Evolutionary conservation across 805 yeast genomes (phyloP), one percentile per base, ranked within the genome.

Genomic region (Clavispora santaluciae): DNA sequence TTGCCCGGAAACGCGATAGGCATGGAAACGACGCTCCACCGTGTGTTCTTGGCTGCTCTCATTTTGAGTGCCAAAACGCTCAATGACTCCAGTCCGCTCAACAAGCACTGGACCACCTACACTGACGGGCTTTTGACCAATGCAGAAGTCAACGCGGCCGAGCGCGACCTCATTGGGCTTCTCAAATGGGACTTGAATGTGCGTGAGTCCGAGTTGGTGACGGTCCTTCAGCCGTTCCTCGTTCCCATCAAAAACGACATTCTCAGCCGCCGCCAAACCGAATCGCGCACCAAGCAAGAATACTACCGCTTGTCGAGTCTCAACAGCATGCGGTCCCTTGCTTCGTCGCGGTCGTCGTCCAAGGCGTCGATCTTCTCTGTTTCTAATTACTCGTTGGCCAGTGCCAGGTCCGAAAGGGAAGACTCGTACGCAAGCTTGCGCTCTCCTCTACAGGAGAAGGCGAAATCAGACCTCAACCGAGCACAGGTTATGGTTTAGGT

Each of bases 71-170:
- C 98, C 12, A 91, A 91, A 68, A 81, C 81, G 48, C 75, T 90
- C 49, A 91, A 91, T 64, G 99, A 91, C 68, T 85, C 95, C 3
- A 83, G 95, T 16, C 99, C 99, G 33, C 75, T 91, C 60, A 91
- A 91, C 67, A 90, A 85, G 66, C 97, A 93, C 68, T 91, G 99
- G 99, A 83, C 95, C 4, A 75, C 79, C 45, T 90, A 91, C 69
- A 90, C 98, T 3, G 82, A 83, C 58, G 97, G 97, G 0, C 71
- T 93, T 33, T 75, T 91, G 45, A 59, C 81, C 8, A 67, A 86
- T 28, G 72, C 72, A 17, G 98, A 91, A 56, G 88, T 93, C 40
- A 93, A 91, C 63, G 80, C 89, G 49, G 85, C 95, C 55, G 99
- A 91, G 66, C 75, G 90, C 50, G 98, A 91, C 65, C 70, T 93